phyloP scores from a whole-genome alignment of 768 basidiomycete genomes.

The Lentinula boryana region DNA sequence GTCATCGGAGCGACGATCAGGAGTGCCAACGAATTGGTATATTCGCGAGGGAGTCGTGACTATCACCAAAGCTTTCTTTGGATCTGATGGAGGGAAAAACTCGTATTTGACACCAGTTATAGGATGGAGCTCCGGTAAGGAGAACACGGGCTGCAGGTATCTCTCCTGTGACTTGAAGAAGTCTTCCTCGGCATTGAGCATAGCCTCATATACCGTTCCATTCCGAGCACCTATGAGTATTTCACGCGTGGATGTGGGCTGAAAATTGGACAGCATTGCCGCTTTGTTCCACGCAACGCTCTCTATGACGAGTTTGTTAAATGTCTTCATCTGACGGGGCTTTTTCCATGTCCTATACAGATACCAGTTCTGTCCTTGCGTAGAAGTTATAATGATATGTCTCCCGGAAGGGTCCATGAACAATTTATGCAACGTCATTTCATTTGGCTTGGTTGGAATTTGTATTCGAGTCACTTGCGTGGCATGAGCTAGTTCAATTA shows the following conservation, averaged over 20 bases:
- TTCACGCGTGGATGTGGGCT: conserved; percentile 74
- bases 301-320: conserved; percentile 79
- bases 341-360: conserved; percentile 78
- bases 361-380: conserved; percentile 92
- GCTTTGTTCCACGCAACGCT: conserved; percentile 88
- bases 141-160: conserved; percentile 67
- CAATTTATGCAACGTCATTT: conserved; percentile 73
- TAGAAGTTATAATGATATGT: conserved; percentile 83
- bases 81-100: conserved; percentile 59
- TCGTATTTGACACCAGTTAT: conserved; percentile 85
- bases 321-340: conserved; percentile 68
- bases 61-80: conserved; percentile 62
- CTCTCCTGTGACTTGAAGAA: conserved; percentile 88
- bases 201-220: conserved; percentile 83
- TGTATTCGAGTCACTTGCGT: conserved; percentile 82
- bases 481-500: conserved; percentile 85
- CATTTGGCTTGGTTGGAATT: conserved; percentile 64
- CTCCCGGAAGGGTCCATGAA: conserved; percentile 92
- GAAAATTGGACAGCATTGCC: conserved; percentile 53
- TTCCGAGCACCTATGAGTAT: conserved; percentile 82
- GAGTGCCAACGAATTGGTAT: conserved; percentile 79
- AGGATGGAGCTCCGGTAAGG: conserved; percentile 73
- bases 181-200: conserved; percentile 87
- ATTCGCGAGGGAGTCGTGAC: conserved; percentile 84
- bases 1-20: conserved; percentile 69